Evolutionary conservation across 2,329 filamentous ascomycete species (phyloP).

Genomic region (Graphiopsis chlorocephala): DNA sequence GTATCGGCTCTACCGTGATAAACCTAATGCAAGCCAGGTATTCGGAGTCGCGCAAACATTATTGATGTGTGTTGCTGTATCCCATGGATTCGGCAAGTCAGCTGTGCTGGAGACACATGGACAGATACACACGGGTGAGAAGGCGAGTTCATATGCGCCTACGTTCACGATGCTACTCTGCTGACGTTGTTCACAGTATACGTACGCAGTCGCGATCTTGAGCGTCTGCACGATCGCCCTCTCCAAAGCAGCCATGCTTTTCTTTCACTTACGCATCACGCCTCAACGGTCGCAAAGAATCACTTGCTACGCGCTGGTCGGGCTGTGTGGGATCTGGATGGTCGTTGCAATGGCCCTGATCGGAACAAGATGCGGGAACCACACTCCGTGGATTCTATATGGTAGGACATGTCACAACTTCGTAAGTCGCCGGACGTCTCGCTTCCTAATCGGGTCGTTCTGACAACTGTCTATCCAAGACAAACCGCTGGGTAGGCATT

Average conservation of each 20-base stretch:
- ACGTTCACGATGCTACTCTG: not conserved
- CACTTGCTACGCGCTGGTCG: slow-evolving; percentile 20
- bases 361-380: slow-evolving; percentile 4
- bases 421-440: slow-evolving; percentile 4
- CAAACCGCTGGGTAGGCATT: slow-evolving; percentile 22
- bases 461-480: slow-evolving; percentile 5
- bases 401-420: slow-evolving; percentile 19
- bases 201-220: slow-evolving; percentile 24
- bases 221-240: slow-evolving; percentile 25
- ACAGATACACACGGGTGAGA: slow-evolving; percentile 19
- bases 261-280: slow-evolving; percentile 25
- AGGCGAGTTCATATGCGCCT: slow-evolving; percentile 16
- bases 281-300: slow-evolving; percentile 20
- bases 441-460: not conserved
- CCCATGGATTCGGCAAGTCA: slow-evolving; percentile 25
- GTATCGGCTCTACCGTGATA: not conserved
- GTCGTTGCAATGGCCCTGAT: slow-evolving; percentile 8
- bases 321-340: slow-evolving; percentile 22
- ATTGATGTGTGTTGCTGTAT: slow-evolving; percentile 22
- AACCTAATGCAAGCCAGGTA: slow-evolving; percentile 14
- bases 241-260: slow-evolving; percentile 25
- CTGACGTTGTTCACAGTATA: slow-evolving; percentile 15
- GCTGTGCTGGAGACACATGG: slow-evolving; percentile 18
- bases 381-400: not conserved
- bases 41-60: slow-evolving; percentile 25